Base-by-base conservation (phyloP, 2,329 filamentous ascomycete genomes). In the Helicocarpus griseus region DNA sequence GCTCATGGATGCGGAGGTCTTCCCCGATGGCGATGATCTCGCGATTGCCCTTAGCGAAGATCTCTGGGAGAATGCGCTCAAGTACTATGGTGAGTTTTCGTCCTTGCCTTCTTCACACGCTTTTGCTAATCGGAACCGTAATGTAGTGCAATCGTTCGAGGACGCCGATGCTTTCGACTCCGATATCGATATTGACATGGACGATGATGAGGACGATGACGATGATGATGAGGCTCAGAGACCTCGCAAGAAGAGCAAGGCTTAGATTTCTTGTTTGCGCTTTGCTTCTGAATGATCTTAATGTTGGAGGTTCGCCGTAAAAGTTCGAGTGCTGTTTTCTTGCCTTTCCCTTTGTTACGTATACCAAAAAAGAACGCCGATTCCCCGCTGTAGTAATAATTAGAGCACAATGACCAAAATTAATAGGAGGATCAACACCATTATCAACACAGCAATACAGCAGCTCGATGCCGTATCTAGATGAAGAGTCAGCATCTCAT, bases 371-470 rank as follows among this genome's bases (percentile, higher is more conserved):
- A 28, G n/a, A 44, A 17, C 35, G 6, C 35, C 6, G 19, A 8
- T 21, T 41, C 21, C 19, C n/a, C 45, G 28, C 26, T 45, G 51
- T 57, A 55, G 21, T 43, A 28, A 5, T 57, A 61, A 24, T 81
- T 73, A 83, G 57, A 83, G 69, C n/a, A 78, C 71, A 57, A 84
- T 72, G 24, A 97, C 74, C 60, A 98, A 72, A 56, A 97, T 80
- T 62, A 98, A 75, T 61, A 98, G 72, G 26, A 98, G 72, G 53
- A 97, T 88, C 58, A 97, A 75, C 35, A 95, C 87, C 56, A 93
- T 81, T 54, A 97, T 95, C 60, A 97, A 77, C 19, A 94, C 73
- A 4, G 77, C 87, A 60, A 98, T 95, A 69, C 90, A 97, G 73
- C 89, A 96, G 67, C 89, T 89, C 60, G 89, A 95, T 73, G 77